Evolutionary conservation across 2,329 filamentous ascomycete species (phyloP), one percentile per base, ranked within the genome.

Genomic region (Alternaria brassicicola): DNA sequence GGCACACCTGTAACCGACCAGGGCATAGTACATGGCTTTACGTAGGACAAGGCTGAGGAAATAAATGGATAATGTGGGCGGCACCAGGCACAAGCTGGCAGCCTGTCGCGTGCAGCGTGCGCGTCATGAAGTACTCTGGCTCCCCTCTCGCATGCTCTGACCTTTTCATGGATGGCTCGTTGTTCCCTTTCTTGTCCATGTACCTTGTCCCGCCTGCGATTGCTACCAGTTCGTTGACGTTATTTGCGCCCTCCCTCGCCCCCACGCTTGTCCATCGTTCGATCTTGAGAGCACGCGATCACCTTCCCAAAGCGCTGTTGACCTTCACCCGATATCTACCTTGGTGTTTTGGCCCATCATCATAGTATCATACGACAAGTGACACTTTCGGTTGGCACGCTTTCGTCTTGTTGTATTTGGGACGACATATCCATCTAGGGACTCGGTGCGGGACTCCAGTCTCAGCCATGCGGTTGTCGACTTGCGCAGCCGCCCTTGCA

Each of bases 401-500:
- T 21, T 13, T 30, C 10, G 28, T n/a, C 39, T 10, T 17, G n/a
- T 10, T 15, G 8, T 42, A 13, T 5, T 30, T 35, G 35, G n/a
- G 19, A 50, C 43, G 21, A 41, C 13, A 53, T 45, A 46, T 21
- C 46, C 47, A 52, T 19, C 15, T 10, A 38, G 13, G 23, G 17
- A 15, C 23, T n/a, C 10, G 28, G n/a, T 31, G 17, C 21, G 9
- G 25, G 10, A 49, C 36, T n/a, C 21, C 17, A 9, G 49, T 26
- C 33, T 39, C 49, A 41, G 53, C 54, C 25, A 76, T 76, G 74
- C 71, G 63, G 58, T 51, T 75, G 52, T 65, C 62, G 15, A 61
- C 58, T 60, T 74, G 59, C 57, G 61, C 66, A 31, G 50, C 64
- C 33, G 62, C 56, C 15, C 35, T 74, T 46, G 65, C 63, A 10